These are phyloP conservation scores for Chaetomium sp. DNA, from an alignment of 2,329 filamentous ascomycete genomes.

Conservation along the genomic window DNA sequence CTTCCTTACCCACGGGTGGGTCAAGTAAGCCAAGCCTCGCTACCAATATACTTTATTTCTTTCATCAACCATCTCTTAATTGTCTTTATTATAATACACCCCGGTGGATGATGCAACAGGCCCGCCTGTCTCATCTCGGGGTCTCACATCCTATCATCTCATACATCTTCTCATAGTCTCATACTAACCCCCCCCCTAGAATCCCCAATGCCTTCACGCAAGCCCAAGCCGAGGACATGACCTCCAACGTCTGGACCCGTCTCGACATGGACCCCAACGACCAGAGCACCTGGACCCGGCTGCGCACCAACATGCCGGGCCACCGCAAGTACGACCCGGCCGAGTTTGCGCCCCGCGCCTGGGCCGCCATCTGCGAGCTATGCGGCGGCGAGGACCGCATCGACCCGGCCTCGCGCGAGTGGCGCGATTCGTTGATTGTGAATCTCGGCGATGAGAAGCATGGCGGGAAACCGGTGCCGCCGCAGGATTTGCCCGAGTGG, in stretches of 20 bases:
- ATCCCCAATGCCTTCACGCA: conserved; percentile 33
- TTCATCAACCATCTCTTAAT: neutral
- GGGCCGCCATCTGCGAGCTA: conserved; percentile 60
- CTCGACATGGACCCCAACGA: conserved; percentile 59
- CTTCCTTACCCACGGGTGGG: conserved; percentile 36
- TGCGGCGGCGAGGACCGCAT: conserved; percentile 56
- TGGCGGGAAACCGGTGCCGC: conserved; percentile 43
- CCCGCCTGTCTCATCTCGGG: neutral
- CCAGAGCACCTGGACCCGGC: conserved; percentile 57
- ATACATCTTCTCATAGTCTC: neutral
- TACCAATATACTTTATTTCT: neutral
- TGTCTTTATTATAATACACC: no score
- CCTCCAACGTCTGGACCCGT: conserved; percentile 52
- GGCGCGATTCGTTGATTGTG: conserved; percentile 63
- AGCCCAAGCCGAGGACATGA: conserved; percentile 32
- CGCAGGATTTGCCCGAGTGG: conserved; percentile 52
- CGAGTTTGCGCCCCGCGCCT: conserved; percentile 57
- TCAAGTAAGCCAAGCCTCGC: conserved; percentile 26
- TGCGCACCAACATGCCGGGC: conserved; percentile 58
- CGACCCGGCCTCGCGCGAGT: conserved; percentile 41
- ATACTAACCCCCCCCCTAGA: conserved; percentile 16
- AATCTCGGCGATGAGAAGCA: conserved; percentile 55
- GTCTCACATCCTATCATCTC: neutral
- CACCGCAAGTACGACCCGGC: conserved; percentile 49
- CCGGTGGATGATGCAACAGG: no score